Evolutionary conservation across 805 yeast genomes (phyloP).

Genomic region (Isabelozyma gotoi): DNA sequence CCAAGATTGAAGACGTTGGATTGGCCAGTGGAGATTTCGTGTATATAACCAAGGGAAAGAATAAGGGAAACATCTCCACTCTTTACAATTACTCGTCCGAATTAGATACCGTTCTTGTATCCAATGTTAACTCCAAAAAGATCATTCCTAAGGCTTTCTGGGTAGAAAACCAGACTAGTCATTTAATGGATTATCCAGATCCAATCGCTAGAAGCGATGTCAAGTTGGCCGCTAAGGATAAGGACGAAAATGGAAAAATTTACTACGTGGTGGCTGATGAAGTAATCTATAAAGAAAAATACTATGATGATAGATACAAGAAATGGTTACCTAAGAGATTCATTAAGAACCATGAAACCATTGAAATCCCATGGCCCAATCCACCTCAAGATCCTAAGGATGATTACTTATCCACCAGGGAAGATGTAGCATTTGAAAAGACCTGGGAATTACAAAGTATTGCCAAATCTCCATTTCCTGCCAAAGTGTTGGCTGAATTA

Average conservation of each 20-base stretch:
- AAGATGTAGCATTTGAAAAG: constrained; percentile 61
- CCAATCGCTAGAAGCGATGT: constrained; percentile 60
- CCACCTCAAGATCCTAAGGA: constrained; percentile 56
- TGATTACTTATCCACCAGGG: constrained; percentile 56
- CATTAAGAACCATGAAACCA: constrained; percentile 64
- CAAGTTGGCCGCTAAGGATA: constrained; percentile 76
- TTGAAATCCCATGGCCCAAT: constrained; percentile 88
- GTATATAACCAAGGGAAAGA: constrained; percentile 65
- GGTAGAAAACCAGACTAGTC: constrained; percentile 70
- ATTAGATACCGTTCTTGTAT: constrained; percentile 64
- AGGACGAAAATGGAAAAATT: constrained; percentile 60
- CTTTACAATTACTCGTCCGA: constrained; percentile 59
- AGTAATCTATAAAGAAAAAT: constrained; percentile 62
- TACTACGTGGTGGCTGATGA: constrained; percentile 79
- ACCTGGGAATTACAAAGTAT: constrained; percentile 72
- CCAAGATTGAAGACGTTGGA: constrained; percentile 54
- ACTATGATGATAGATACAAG: constrained; percentile 74
- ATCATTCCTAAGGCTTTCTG: constrained; percentile 73
- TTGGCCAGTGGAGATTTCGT: constrained; percentile 77
- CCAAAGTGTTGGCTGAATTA: constrained; percentile 60
- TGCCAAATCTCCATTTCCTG: constrained; percentile 68
- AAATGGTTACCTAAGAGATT: constrained; percentile 75
- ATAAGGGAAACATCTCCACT: constrained; percentile 72
- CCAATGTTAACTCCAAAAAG: constrained; percentile 63
- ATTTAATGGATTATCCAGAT: constrained; percentile 68